Evolutionary conservation across 495 filamentous ascomycete genomes (phyloP).

Genomic region (Jackrogersella minutella): DNA sequence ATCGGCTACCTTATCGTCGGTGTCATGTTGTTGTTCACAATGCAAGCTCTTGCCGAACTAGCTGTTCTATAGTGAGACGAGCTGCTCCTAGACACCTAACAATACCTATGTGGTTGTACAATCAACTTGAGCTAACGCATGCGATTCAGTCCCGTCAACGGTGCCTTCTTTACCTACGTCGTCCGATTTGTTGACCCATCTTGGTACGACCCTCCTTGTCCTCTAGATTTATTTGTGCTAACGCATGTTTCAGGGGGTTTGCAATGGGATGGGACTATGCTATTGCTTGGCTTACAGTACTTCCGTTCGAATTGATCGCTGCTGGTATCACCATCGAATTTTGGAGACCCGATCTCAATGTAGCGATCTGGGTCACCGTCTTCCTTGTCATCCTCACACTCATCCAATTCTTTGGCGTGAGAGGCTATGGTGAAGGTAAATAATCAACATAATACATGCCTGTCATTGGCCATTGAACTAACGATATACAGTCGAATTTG

Average conservation of each 20-base stretch:
- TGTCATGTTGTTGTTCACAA: slow-evolving; percentile 55
- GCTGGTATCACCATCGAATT: slow-evolving; percentile 56
- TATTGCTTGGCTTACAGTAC: slow-evolving; percentile 62
- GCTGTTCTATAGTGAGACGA: slow-evolving; percentile 63
- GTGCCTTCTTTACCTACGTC: slow-evolving; percentile 65
- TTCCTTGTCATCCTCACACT: slow-evolving; percentile 59
- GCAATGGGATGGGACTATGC: slow-evolving; percentile 81
- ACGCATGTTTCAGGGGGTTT: slow-evolving; percentile 62
- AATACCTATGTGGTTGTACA: too few species aligned
- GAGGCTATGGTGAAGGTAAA: slow-evolving; percentile 62
- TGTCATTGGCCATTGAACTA: slow-evolving; percentile 42
- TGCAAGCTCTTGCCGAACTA: slow-evolving; percentile 71
- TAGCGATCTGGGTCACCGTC: slow-evolving; percentile 64
- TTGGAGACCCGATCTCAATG: slow-evolving; percentile 54
- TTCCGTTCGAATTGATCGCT: slow-evolving; percentile 61
- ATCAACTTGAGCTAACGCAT: too few species aligned
- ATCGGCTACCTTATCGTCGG: slow-evolving; percentile 61
- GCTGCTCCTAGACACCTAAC: too few species aligned
- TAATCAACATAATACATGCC: slow-evolving; percentile 35
- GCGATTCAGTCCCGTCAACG: slow-evolving; percentile 59
- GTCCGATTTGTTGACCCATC: slow-evolving; percentile 73
- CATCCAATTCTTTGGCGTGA: slow-evolving; percentile 72
- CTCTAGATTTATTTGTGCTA: not conserved
- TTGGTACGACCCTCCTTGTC: slow-evolving; percentile 50
- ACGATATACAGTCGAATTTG: slow-evolving; percentile 53